These are phyloP conservation scores for Eucalyptus tenuipes DNA, from an alignment of 345 rosid species.

Conservation along the genomic window DNA sequence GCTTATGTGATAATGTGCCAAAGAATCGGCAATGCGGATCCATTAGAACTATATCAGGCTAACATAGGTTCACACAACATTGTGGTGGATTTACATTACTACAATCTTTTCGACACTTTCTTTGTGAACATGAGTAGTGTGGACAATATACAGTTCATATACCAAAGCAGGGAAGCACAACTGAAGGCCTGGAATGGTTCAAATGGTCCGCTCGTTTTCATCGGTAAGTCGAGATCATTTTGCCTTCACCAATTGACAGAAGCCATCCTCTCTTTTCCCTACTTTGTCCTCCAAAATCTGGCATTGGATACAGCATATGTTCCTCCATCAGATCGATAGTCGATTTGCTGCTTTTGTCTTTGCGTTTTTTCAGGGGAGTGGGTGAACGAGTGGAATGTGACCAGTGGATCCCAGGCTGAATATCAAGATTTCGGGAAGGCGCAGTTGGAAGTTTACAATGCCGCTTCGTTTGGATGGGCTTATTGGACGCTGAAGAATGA, in stretches of 20 bases:
- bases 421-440: conserved; percentile 58
- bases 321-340: not conserved
- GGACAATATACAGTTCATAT: conserved; percentile 41
- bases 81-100: conserved; percentile 70
- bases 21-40: conserved; percentile 71
- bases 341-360: not conserved
- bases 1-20: conserved; percentile 64
- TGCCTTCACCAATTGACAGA: not conserved
- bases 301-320: not conserved
- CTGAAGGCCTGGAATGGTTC: conserved; percentile 31
- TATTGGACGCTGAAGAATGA: conserved; percentile 69
- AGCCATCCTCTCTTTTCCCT: not conserved
- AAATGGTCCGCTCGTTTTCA: conserved; percentile 47
- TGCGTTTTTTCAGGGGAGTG: conserved; percentile 47
- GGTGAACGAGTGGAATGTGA: conserved; percentile 68
- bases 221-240: conserved; percentile 18
- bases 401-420: conserved; percentile 34
- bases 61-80: conserved; percentile 38
- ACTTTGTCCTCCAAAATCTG: not conserved
- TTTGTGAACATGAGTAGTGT: conserved; percentile 38
- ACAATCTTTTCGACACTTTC: conserved; percentile 53
- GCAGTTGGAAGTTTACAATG: conserved; percentile 45
- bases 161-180: conserved; percentile 44
- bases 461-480: conserved; percentile 76
- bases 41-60: conserved; percentile 53